A percentile compares a stretch with the other conserved stretches of the same genome.
These are phyloP conservation scores for Dichotomocladium elegans DNA, from an alignment of 371 early-diverging fungal species.

Conservation along the genomic window DNA sequence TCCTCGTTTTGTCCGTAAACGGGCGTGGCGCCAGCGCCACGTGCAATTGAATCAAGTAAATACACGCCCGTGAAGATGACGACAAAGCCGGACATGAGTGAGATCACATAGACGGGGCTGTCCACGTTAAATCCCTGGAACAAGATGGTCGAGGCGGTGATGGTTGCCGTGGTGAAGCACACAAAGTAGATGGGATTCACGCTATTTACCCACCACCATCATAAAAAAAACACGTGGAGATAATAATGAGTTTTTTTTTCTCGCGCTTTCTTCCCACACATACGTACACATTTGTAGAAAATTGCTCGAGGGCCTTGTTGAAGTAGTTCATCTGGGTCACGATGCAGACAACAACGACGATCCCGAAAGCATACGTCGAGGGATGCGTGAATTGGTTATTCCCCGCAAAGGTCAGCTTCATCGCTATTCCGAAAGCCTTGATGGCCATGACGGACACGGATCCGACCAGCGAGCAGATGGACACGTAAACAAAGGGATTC, in stretches of 20 bases:
- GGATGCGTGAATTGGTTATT: slow-evolving; percentile 85
- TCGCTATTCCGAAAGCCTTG: slow-evolving; percentile 89
- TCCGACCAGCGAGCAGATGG: slow-evolving; percentile 87
- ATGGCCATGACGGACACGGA: slow-evolving; percentile 88
- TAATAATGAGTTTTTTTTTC: too few species aligned
- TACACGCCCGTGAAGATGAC: slow-evolving; percentile 91
- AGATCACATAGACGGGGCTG: slow-evolving; percentile 67
- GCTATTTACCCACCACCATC: slow-evolving; percentile 14
- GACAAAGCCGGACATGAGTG: slow-evolving; percentile 83
- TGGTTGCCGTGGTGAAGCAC: slow-evolving; percentile 88
- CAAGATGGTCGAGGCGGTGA: slow-evolving; percentile 82
- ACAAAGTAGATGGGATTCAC: slow-evolving; percentile 93
- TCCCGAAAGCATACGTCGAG: slow-evolving; percentile 82
- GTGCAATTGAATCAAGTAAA: slow-evolving; percentile 54
- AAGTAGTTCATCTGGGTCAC: slow-evolving; percentile 95
- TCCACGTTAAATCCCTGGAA: slow-evolving; percentile 86
- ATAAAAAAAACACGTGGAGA: background rate
- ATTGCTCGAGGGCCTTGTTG: slow-evolving; percentile 90
- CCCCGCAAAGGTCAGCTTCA: slow-evolving; percentile 87
- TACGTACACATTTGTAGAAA: slow-evolving; percentile 78
- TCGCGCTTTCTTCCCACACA: background rate
- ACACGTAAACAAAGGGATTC: slow-evolving; percentile 81
- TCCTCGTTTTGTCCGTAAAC: slow-evolving; percentile 8
- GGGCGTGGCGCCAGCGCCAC: slow-evolving; percentile 15
- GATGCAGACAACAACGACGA: slow-evolving; percentile 78